Evolutionary conservation across 306 rosid genomes (phyloP).

Genomic region (Prunus salicina): DNA sequence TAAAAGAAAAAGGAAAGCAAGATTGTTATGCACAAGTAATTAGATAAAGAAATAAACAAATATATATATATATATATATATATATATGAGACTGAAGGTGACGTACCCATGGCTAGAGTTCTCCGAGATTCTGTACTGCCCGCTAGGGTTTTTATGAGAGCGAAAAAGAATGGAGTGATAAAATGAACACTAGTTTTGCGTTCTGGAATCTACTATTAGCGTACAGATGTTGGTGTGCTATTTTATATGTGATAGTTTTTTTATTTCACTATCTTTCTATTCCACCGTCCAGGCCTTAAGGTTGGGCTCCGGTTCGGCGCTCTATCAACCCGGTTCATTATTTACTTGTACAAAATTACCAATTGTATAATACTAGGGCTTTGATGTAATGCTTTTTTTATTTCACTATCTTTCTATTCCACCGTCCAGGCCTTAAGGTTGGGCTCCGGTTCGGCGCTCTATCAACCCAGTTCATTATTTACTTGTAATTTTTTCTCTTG

Average conservation of each 20-base stretch:
- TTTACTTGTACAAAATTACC: too few relatives aligned
- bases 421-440: too few relatives aligned
- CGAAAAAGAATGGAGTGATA: neutral
- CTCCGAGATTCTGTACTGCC: neutral
- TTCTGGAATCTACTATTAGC: constrained; percentile 7
- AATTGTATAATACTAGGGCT: too few relatives aligned
- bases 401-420: too few relatives aligned
- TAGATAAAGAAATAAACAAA: neutral
- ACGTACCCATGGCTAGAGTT: constrained; percentile 31
- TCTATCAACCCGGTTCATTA: neutral
- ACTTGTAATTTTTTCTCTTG: too few relatives aligned
- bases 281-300: neutral
- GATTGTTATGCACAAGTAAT: neutral
- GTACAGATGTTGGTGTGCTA: neutral
- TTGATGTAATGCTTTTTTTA: too few relatives aligned
- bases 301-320: neutral
- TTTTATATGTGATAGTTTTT: neutral
- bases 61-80: neutral
- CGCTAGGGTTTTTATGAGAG: constrained; percentile 23
- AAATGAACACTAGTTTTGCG: neutral
- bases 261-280: neutral
- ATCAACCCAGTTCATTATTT: too few relatives aligned
- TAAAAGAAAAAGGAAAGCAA: neutral
- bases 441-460: too few relatives aligned
- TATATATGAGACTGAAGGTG: neutral